Conservation (phyloP, 2,329 filamentous ascomycete species). For the Monilinia fructigena region DNA sequence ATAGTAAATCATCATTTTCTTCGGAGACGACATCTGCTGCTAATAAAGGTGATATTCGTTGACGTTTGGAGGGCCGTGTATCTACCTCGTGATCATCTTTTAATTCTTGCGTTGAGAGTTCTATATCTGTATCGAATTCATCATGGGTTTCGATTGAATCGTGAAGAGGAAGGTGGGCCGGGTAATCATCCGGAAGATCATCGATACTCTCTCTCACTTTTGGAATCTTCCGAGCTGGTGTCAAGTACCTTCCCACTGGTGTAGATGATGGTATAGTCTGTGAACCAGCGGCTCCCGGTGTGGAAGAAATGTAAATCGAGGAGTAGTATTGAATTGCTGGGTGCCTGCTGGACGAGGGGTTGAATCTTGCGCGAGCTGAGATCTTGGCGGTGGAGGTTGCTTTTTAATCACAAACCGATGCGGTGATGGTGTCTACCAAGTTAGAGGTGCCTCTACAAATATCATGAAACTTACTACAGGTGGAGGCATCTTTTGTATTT, state of each 20-base stretch:
- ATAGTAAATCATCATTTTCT: conserved; percentile 24
- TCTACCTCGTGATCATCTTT: conserved; percentile 33
- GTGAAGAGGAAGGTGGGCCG: conserved; percentile 27
- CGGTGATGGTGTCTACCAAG: conserved; percentile 41
- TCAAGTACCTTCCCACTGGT: conserved; percentile 35
- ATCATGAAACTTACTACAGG: conserved; percentile 36
- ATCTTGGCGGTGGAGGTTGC: conserved; percentile 28
- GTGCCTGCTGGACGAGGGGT: conserved; percentile 29
- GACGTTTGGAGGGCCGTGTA: conserved; percentile 34
- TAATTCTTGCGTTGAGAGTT: conserved; percentile 26
- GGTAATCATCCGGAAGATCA: conserved; percentile 26
- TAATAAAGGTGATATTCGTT: conserved; percentile 35
- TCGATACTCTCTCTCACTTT: conserved; percentile 34
- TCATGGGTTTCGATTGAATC: conserved; percentile 35
- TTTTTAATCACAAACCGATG: conserved; percentile 42
- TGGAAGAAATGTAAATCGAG: conserved; percentile 40
- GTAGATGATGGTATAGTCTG: conserved; percentile 32
- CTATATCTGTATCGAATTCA: conserved; percentile 25
- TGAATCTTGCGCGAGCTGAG: conserved; percentile 32
- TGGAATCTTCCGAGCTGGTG: conserved; percentile 30
- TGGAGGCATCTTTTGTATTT: conserved; percentile 36
- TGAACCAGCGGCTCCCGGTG: conserved; percentile 33
- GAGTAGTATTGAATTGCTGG: conserved; percentile 41
- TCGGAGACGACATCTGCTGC: conserved; percentile 18
- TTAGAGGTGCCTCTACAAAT: neutral